Evolutionary conservation across 129 eudicot genomes (phyloP), one percentile per base, ranked within the genome.

Genomic region (Pseudognaphalium luteoalbum): DNA sequence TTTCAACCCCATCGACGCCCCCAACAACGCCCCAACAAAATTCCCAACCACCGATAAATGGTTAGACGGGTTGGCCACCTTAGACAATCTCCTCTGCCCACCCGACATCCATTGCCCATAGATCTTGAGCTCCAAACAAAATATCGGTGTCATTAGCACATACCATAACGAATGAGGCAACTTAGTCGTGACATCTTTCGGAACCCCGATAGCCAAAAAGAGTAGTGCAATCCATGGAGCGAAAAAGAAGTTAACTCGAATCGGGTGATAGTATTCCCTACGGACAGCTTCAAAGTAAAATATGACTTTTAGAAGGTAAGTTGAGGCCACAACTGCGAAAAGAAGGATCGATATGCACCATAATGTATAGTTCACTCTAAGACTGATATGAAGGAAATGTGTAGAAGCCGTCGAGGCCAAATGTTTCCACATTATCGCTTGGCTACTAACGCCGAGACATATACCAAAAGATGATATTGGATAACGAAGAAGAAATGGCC

Each of bases 31-130:
- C 42, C 98, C 98, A 11, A 90, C 98, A 33, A 93, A 93, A 42
- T 93, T 93, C 66, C 96, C 98, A 1, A 93, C 92, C 54, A 93
- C 79, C 0, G 98, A 82, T 30, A 93, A 79, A 72, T 93, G 96
- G 65, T 90, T 93, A 2, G 92, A 85, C 0, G 96, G 98, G 74
- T 93, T 93, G 2, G 96, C 98, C 77, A 93, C 96, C 76, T 93
- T 93, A 0, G 98, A 93, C 35, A 93, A 89, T 81, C 95, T 78
- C 64, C 98, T 37, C 42, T 90, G 92, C 30, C 98, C 98, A 11
- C 98, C 98, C 0, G 96, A 93, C 98, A 93, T 93, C 98, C 98
- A 93, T 57, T 93, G 98, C 16, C 98, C 98, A 56, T 93, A 93
- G 66, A 93, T 90, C 83, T 93, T 90, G 29, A 93, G 87, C 87